Percentiles rank a stretch among this genome's conserved stretches.
Evolutionary conservation across 176 grass and related monocot species (phyloP).

Genomic region (Puya raimondii): DNA sequence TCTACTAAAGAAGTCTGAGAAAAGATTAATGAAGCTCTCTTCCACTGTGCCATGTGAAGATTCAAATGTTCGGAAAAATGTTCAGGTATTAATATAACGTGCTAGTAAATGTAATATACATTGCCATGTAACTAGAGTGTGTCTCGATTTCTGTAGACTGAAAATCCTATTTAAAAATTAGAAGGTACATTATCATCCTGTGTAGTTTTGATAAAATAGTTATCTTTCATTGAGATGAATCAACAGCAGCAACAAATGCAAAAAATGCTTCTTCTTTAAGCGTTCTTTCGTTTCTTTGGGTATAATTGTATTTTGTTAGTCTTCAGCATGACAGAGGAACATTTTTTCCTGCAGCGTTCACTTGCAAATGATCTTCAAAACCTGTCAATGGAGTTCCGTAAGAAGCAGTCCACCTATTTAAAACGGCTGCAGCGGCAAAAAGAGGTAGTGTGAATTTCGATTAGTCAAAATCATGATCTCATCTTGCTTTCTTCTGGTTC

Average conservation of each 20-base stretch:
- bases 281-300: neutral
- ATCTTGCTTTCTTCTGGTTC: too few relatives aligned
- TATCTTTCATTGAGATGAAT: too few relatives aligned
- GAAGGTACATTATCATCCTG: too few relatives aligned
- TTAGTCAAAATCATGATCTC: neutral
- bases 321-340: too few relatives aligned
- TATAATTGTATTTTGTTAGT: neutral
- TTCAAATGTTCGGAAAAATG: slow-evolving; percentile 97
- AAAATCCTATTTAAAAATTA: too few relatives aligned
- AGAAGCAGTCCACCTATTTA: slow-evolving; percentile 90
- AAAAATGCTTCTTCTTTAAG: neutral
- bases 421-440: slow-evolving; percentile 84
- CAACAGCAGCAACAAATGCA: too few relatives aligned
- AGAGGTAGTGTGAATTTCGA: slow-evolving; percentile 36
- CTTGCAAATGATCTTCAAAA: slow-evolving; percentile 89
- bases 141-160: too few relatives aligned
- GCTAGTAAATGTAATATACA: neutral
- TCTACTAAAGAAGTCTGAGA: slow-evolving; percentile 75
- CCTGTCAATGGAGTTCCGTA: slow-evolving; percentile 92
- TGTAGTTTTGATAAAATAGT: too few relatives aligned
- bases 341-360: slow-evolving; percentile 51
- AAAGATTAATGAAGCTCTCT: slow-evolving; percentile 62
- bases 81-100: slow-evolving; percentile 37
- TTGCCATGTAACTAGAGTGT: too few relatives aligned
- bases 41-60: slow-evolving; percentile 74